Conservation (phyloP, 129 eudicot species). For the Logfia minima region DNA sequence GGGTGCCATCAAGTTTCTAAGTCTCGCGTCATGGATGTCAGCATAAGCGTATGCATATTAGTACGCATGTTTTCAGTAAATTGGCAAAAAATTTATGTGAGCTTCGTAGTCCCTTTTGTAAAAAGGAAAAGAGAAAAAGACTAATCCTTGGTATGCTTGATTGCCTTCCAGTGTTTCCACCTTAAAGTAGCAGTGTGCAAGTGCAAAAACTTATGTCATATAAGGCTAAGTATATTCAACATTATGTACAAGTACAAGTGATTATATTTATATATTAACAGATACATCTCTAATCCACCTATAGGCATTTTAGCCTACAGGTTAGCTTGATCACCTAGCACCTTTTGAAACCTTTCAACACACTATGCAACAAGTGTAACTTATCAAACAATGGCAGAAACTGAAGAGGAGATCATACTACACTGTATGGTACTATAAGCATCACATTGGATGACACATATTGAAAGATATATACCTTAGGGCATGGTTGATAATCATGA, state of each 20-base stretch:
- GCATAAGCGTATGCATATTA: not conserved
- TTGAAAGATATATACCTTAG: not conserved
- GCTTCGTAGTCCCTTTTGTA: not conserved
- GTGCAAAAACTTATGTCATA: not conserved
- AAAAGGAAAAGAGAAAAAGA: not conserved
- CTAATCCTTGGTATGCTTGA: not conserved
- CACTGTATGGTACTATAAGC: constrained; percentile 9
- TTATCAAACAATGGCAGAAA: not conserved
- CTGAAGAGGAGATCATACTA: constrained; percentile 7
- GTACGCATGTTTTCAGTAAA: not conserved
- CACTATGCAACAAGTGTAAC: not conserved
- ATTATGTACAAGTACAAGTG: not conserved
- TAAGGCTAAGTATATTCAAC: not conserved
- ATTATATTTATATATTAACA: too few relatives aligned
- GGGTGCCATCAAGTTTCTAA: constrained; percentile 1
- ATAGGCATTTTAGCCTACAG: not conserved
- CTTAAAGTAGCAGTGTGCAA: not conserved
- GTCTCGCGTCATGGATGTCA: not conserved
- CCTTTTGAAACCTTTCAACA: too few relatives aligned
- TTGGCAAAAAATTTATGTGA: not conserved
- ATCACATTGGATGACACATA: constrained; percentile 8
- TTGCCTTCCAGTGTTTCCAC: not conserved
- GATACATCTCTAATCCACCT: not conserved
- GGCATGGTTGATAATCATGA: constrained; percentile 96
- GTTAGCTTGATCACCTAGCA: not conserved